Base-by-base conservation (phyloP, 2,329 filamentous ascomycete species). In the Aspergillus udagawae region DNA sequence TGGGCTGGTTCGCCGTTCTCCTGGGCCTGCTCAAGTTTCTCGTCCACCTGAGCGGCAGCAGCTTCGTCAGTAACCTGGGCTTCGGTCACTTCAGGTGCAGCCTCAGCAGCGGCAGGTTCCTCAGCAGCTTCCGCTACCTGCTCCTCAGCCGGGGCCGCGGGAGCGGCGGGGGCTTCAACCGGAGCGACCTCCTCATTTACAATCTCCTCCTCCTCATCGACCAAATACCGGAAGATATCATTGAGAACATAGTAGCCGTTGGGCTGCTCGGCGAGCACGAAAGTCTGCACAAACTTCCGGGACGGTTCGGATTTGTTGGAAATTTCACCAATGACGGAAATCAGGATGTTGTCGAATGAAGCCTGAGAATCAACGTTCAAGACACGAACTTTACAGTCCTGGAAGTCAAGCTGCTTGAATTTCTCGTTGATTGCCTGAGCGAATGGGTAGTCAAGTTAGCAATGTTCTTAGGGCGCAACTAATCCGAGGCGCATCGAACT, bases 161-260 rank as follows among this genome's bases (percentile, higher is more conserved):
- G 60, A 51, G 76, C 76, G 38, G 86, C 84, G 65, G 61, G 66
- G 56, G 66, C 63, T 35, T 67, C 61, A 55, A 64, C 61, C n/a
- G 69, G 63, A 21, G 60, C 60, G 35, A 65, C 64, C 57, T 71
- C 75, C 62, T 78, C 74, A 21, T 78, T 75, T 49, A 80, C 77
- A 50, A 85, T 82, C 49, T 80, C 77, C 66, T 86, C 77, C 60
- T 88, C 86, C 58, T 90, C 90, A 60, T 97, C 92, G 63, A 88
- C 86, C 64, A 99, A 87, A 77, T 95, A 97, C 67, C 94, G 86
- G 80, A 97, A 91, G 73, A 99, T 96, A 72, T 99, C 94, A 77
- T 99, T 99, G 67, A 99, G 85, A 35, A 99, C 93, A 68, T 96
- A 99, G 82, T 97, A 99, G 63, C 94, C 94, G 56, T 93, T 96